Base-by-base conservation (phyloP, 2,329 filamentous ascomycete species). In the Aspergillaceae sp. region DNA sequence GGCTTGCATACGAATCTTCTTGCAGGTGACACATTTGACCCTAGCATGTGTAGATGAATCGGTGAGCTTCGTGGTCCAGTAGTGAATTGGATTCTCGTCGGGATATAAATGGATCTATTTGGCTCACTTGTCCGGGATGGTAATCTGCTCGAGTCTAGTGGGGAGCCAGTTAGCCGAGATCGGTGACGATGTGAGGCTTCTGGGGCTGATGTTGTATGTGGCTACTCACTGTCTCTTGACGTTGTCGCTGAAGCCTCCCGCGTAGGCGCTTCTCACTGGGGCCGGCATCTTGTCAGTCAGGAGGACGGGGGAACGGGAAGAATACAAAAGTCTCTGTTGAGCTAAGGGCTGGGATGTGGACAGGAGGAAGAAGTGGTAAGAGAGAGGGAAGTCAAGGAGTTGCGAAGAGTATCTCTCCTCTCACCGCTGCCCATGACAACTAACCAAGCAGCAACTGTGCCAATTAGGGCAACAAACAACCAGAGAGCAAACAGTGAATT, bases 11-110 rank as follows among this genome's bases (percentile, higher is more conserved):
- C 67, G 67, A 36, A 61, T 66, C 46, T 70, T 72, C 28, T 60
- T 57, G 59, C 76, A 78, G 7, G 65, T 64, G 9, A 58, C 58
- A 56, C 76, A 79, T 44, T 69, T 69, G 51, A 76, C 62, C 48
- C 71, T 75, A 19, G 19, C 19, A 19, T 19, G 47, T 38, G 9
- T 6, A 8, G 8, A 7, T 9, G 9, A 26, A 4, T 27, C 3
- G n/a, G 36, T 38, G 19, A 38, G 36, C 26, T 19, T 36, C 34
- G n/a, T 36, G 3, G 5, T 36, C 34, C n/a, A 33, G 30, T 53
- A 28, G 48, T 42, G 19, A 2, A 19, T 19, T n/a, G 11, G 37
- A 49, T 30, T 7, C n/a, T 33, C n/a, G 9, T 29, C n/a, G 27
- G 32, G 41, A 10, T 43, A 33, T 7, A 32, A 19, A 19, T 2